A percentile compares a stretch with the other conserved stretches of the same genome.
Evolutionary conservation across 192 early-diverging fungal species (phyloP).

Genomic region (Mortierella alpina): DNA sequence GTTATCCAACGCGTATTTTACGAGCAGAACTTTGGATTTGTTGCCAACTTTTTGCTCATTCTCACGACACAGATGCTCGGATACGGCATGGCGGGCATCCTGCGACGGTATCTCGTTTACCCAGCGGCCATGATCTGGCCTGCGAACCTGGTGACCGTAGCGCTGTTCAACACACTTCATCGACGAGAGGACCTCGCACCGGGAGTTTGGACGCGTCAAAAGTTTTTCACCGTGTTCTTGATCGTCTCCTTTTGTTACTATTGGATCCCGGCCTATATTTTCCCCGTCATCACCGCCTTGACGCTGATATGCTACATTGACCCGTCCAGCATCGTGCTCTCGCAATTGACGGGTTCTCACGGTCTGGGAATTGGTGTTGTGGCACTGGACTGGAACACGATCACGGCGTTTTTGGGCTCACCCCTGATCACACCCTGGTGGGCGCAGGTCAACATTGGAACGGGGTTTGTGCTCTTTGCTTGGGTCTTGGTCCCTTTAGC

Average conservation of each 20-base stretch:
- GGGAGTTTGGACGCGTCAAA: conserved; percentile 46
- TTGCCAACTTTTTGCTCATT: conserved; percentile 66
- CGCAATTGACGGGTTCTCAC: conserved; percentile 59
- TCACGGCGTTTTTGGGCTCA: conserved; percentile 54
- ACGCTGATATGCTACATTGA: conserved; percentile 41
- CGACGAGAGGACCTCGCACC: conserved; percentile 20
- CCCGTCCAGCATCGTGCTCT: conserved; percentile 23
- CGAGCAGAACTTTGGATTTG: conserved; percentile 65
- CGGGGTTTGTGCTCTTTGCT: conserved; percentile 69
- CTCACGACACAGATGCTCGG: conserved; percentile 72
- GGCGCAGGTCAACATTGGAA: conserved; percentile 73
- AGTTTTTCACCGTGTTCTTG: conserved; percentile 57
- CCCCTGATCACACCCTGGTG: conserved; percentile 59
- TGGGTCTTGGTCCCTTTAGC: conserved; percentile 78
- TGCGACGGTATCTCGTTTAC: conserved; percentile 82
- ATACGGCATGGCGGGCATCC: conserved; percentile 80
- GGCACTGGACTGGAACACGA: conserved; percentile 76
- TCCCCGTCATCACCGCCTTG: conserved; percentile 40
- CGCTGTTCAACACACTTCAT: conserved; percentile 61
- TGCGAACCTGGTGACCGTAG: conserved; percentile 67
- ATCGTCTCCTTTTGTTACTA: conserved; percentile 59
- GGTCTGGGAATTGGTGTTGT: conserved; percentile 80
- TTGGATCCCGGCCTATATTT: conserved; percentile 57
- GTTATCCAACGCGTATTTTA: conserved; percentile 71
- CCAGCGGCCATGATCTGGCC: conserved; percentile 93